Evolutionary conservation across 2,329 filamentous ascomycete genomes (phyloP), one percentile per base, ranked within the genome.

Genomic region (Phyllosticta ampelicida): DNA sequence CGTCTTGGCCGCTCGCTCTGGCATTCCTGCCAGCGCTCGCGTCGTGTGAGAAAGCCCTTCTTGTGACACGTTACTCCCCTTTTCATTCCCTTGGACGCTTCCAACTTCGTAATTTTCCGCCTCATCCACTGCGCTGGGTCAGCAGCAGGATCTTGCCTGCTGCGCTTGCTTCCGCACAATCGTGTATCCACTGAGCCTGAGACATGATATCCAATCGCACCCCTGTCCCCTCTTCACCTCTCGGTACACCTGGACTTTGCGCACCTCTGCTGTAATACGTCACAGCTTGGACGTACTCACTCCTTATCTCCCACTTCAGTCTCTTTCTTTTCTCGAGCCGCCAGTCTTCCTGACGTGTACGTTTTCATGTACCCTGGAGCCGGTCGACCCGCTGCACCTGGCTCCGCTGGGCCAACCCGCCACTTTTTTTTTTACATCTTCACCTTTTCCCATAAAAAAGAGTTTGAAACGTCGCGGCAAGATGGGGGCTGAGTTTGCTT

Each of bases 211-310:
- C 60, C 60, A 61, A 61, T 61, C 60, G 48, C 60, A 50, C 23
- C 56, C 60, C 57, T 59, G 53, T 23, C 53, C 23, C 48, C 57
- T n/a, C 44, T 19, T 23, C 48, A 51, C 50, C 26, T 50, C 49
- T 54, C 18, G 29, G 56, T 56, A 29, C 36, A 36, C n/a, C 56
- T 19, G 54, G 56, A 26, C 51, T 50, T 54, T 29, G 53, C 63
- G 63, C 68, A 67, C 64, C 62, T 68, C 65, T 66, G 65, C 69
- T 71, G 70, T 72, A 71, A 66, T 68, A 71, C 70, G 66, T 67
- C 65, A 65, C 65, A 53, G 56, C 58, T 63, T 61, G 61, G 62
- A 64, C 62, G 64, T 64, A 63, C 62, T 64, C 60, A 50, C 61
- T 62, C 59, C 60, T 59, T 58, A 55, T 59, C 55, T 60, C 54